Evolutionary conservation across 805 yeast species (phyloP).

Genomic region (Soucietia sequanensis): DNA sequence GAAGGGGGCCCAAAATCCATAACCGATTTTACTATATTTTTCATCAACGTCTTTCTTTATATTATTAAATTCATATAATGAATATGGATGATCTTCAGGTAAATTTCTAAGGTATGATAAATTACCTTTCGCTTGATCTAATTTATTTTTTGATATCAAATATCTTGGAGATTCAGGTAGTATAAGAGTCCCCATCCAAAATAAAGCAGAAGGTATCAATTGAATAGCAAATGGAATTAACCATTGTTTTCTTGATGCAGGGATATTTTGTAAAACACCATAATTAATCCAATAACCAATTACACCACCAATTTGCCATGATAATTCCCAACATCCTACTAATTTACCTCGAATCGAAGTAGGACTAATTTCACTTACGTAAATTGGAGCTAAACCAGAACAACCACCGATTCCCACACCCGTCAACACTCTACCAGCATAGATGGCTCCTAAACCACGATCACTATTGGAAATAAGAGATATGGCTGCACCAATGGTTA

Average conservation of each 20-base stretch:
- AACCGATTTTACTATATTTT: constrained; percentile 29
- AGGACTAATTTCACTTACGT: constrained; percentile 45
- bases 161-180: constrained; percentile 49
- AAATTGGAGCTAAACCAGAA: constrained; percentile 49
- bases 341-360: constrained; percentile 45
- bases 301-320: constrained; percentile 50
- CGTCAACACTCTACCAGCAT: constrained; percentile 51
- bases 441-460: constrained; percentile 44
- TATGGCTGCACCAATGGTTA: constrained; percentile 44
- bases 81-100: constrained; percentile 36
- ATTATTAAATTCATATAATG: constrained; percentile 36
- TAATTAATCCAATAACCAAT: constrained; percentile 52
- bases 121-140: constrained; percentile 30
- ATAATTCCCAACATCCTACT: constrained; percentile 47
- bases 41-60: constrained; percentile 22
- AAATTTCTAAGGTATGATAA: constrained; percentile 39
- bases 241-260: constrained; percentile 41
- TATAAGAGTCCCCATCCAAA: constrained; percentile 36
- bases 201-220: constrained; percentile 43
- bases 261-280: constrained; percentile 39
- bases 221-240: constrained; percentile 48
- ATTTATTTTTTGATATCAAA: constrained; percentile 33
- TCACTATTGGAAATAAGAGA: constrained; percentile 31
- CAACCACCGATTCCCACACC: constrained; percentile 56
- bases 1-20: constrained; percentile 41